Conservation (phyloP, 768 basidiomycete species). For the Hortiboletus flavorubellus region DNA sequence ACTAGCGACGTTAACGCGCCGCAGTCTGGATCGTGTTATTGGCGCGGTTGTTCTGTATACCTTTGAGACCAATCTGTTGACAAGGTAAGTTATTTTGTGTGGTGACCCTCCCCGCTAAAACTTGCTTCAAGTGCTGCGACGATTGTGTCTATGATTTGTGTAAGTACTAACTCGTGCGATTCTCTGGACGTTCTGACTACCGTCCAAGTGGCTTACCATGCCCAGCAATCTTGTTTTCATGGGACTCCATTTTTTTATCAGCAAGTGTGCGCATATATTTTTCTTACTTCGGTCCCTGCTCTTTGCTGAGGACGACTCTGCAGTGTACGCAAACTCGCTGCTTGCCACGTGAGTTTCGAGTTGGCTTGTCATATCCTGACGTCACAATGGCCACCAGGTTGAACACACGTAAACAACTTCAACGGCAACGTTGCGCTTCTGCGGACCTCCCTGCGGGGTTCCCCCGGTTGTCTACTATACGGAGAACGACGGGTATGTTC, state of each 20-base stretch:
- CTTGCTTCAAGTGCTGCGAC: conserved; percentile 35
- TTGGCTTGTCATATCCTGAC: background rate
- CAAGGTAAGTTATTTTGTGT: conserved; percentile 32
- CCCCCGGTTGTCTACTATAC: background rate
- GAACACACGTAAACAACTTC: conserved; percentile 36
- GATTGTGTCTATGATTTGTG: conserved; percentile 41
- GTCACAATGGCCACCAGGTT: conserved; percentile 22
- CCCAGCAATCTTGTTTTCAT: conserved; percentile 48
- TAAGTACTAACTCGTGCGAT: conserved; percentile 20
- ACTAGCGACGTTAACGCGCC: background rate
- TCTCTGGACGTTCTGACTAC: background rate
- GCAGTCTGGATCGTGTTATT: conserved; percentile 46
- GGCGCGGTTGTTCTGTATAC: conserved; percentile 49
- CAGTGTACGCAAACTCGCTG: conserved; percentile 51
- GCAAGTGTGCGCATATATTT: conserved; percentile 38
- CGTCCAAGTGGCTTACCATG: conserved; percentile 42
- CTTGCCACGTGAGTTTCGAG: conserved; percentile 37
- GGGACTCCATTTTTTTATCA: conserved; percentile 52
- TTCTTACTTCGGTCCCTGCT: background rate
- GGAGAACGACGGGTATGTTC: background rate
- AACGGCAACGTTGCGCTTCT: conserved; percentile 16
- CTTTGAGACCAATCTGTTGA: conserved; percentile 51
- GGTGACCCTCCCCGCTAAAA: background rate
- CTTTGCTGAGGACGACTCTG: background rate
- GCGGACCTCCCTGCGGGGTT: conserved; percentile 19